These are phyloP conservation scores for Aegilops sharonensis DNA, from an alignment of 176 grass and related monocot genomes.

Conservation along the genomic window DNA sequence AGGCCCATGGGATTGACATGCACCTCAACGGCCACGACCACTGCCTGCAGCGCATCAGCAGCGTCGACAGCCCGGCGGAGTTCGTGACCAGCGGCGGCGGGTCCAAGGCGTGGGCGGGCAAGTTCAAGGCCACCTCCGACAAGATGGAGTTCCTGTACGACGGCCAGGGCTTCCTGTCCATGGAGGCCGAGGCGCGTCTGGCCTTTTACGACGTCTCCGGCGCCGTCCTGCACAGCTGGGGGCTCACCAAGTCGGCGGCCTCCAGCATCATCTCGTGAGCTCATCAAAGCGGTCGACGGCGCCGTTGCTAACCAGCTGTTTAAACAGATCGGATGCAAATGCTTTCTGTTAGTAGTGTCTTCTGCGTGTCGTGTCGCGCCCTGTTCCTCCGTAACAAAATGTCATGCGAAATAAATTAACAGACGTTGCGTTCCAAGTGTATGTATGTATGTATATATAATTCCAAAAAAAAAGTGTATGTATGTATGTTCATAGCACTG, in stretches of 20 bases:
- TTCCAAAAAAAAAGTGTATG: too few species aligned
- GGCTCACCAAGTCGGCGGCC: conserved; percentile 35
- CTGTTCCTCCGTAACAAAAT: too few species aligned
- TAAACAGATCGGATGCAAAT: background rate
- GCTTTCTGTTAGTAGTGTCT: background rate
- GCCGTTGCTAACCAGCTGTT: background rate
- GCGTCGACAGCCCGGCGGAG: conserved; percentile 55
- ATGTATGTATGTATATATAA: too few species aligned
- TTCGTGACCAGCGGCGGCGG: conserved; percentile 79
- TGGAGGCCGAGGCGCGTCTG: conserved; percentile 37
- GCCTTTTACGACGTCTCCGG: conserved; percentile 67
- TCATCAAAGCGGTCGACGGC: too few species aligned
- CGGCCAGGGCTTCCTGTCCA: conserved; percentile 85
- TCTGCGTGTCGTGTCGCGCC: background rate
- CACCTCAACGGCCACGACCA: conserved; percentile 78
- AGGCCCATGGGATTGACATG: conserved; percentile 39
- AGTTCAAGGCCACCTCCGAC: conserved; percentile 47
- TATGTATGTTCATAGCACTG: too few species aligned
- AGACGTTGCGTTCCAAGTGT: background rate
- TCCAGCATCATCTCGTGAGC: too few species aligned
- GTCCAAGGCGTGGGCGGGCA: conserved; percentile 77
- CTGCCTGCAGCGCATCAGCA: conserved; percentile 81
- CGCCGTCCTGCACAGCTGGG: conserved; percentile 57
- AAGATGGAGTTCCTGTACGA: conserved; percentile 81
- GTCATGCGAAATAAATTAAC: background rate